A percentile compares a stretch with the other conserved stretches of the same genome.
Conservation (phyloP, 441 rosid species). For the Viola pubescens region DNA sequence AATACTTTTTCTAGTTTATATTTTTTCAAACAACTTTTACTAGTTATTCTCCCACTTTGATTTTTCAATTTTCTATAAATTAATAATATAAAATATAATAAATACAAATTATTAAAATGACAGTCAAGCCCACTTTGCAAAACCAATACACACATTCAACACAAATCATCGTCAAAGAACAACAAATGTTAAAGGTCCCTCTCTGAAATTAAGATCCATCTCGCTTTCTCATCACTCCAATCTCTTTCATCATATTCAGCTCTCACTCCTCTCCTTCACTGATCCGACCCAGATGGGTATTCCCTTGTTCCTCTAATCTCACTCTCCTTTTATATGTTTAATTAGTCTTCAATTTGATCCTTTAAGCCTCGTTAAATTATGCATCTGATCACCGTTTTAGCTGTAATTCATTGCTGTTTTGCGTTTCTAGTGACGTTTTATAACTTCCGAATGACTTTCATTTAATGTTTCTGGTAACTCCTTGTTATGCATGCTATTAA, state of each 20-base stretch:
- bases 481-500: not conserved
- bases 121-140: slow-evolving; percentile 27
- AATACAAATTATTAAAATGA: not conserved
- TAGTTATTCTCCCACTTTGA: not conserved
- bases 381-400: not conserved
- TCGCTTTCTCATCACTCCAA: not conserved
- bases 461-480: not conserved
- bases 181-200: slow-evolving; percentile 3
- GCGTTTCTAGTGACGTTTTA: slow-evolving; percentile 4
- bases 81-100: too few relatives aligned
- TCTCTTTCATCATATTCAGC: slow-evolving; percentile 6
- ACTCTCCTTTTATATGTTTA: not conserved
- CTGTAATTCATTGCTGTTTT: not conserved
- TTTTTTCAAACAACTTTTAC: too few relatives aligned
- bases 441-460: slow-evolving; percentile 7
- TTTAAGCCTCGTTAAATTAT: not conserved
- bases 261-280: slow-evolving; percentile 4
- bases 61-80: not conserved
- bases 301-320: slow-evolving; percentile 19
- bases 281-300: slow-evolving; percentile 26
- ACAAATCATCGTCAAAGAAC: not conserved
- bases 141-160: not conserved
- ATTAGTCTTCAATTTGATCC: not conserved
- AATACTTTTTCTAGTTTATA: too few relatives aligned
- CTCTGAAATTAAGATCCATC: slow-evolving; percentile 16